Base-by-base conservation (phyloP, 2,329 filamentous ascomycete species). In the Ophiostoma australiae region DNA sequence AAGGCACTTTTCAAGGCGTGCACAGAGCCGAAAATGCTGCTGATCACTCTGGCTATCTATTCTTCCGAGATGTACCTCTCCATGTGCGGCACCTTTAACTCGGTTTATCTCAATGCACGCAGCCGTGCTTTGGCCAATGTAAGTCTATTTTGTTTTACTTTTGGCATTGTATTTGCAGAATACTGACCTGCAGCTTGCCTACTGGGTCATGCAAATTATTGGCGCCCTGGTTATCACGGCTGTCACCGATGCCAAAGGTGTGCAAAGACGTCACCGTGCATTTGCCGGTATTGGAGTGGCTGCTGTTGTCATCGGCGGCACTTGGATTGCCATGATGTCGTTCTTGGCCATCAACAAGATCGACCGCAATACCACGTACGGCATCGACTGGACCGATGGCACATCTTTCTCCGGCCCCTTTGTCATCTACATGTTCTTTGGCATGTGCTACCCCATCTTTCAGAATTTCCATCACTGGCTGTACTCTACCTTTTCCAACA, bases 401-500 rank as follows among this genome's bases (percentile, higher is more conserved):
- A 39, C 31, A 17, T 69, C 48, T 35, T 55, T 27, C 39, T 33
- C 33, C 7, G 41, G 33, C 37, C 41, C 61, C 23, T 15, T 61
- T 33, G 27, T 68, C 27, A 41, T 72, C 31, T 72, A 72, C 66
- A 48, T 72, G 3, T 55, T 72, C 63, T 70, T 70, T 31, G 71
- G 33, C 52, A 52, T 63, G 20, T 27, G 68, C 35, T 72, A 72
- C 71, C 39, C 33, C 44, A 44, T 65, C 20, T 35, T 65, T 63
- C 71, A 72, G 69, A 72, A 70, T 4, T 41, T 63, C n/a, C 58
- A 70, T 4, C 61, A 72, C 69, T 72, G 71, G 71, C 48, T 67
- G 31, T 27, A 68, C 6, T 63, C 68, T 4, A 27, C 71, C 2
- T 66, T 72, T 4, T 48, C 68, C 4, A 72, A 72, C 69, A 69